Evolutionary conservation across 2,329 filamentous ascomycete species (phyloP), one percentile per base, ranked within the genome.

Genomic region (Penicillium sp.): DNA sequence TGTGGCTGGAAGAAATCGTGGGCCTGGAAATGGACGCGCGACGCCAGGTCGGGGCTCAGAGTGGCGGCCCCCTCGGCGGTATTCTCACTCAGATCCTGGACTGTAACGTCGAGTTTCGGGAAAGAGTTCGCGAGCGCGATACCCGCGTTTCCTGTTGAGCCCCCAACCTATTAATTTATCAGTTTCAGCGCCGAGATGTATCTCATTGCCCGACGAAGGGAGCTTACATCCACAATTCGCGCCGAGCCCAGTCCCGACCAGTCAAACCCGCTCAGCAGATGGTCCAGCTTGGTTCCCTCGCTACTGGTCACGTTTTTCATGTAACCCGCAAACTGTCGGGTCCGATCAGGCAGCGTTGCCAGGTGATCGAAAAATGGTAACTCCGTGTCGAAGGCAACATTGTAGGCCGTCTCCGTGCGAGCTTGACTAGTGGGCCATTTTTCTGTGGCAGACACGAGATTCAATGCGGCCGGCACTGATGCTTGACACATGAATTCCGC

Each of bases 111-210:
- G 6, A 27, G 48, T 42, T 14, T 39, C n/a, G 13, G 48, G 24
- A 50, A 44, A 11, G 48, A 36, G 13, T 73, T 73, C 3, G 81
- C 84, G 48, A 87, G 71, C 9, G 79, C 81, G 16, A 81, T 75
- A 46, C 76, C 79, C n/a, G 82, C 78, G 45, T 83, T 81, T 0
- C 84, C 84, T 52, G 81, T 80, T 16, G 79, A 82, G 3, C 84
- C 84, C 10, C 84, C 84, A 29, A 69, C 54, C 60, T 66, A 50
- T 8, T 41, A 6, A 41, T 11, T n/a, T 22, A 16, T 41, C 16
- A 41, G 39, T 41, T 5, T 11, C 9, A 8, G 18, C 13, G 13
- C 13, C 34, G 39, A 3, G n/a, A 11, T 41, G 34, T n/a, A n/a
- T n/a, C 34, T n/a, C 6, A 36, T 16, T 41, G 22, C 39, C 18